Evolutionary conservation across 257 asterid genomes (phyloP).

Genomic region (Plantago ovata): DNA sequence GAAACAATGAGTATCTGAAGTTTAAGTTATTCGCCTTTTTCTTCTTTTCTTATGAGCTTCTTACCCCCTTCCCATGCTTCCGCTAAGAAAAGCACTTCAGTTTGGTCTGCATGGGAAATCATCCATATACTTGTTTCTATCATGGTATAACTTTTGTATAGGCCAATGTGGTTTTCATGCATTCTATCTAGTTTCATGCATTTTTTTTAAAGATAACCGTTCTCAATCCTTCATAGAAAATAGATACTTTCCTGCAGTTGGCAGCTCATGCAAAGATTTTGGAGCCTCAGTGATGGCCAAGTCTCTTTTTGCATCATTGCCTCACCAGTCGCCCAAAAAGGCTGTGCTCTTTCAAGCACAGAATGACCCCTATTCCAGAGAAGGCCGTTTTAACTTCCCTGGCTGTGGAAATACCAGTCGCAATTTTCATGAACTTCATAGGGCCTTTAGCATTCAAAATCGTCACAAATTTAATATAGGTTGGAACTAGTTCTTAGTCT

Average conservation of each 20-base stretch:
- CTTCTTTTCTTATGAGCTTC: too few relatives aligned
- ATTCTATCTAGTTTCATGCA: not conserved
- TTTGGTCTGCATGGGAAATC: constrained; percentile 16
- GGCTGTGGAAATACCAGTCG: constrained; percentile 51
- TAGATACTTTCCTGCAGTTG: constrained; percentile 91
- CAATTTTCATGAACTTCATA: constrained; percentile 57
- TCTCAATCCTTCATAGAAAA: constrained; percentile 48
- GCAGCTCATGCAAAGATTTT: constrained; percentile 73
- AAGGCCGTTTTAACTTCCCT: constrained; percentile 45
- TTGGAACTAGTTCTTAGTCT: constrained; percentile 39
- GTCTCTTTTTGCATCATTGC: constrained; percentile 89
- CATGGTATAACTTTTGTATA: constrained; percentile 15
- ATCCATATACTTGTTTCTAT: constrained; percentile 7
- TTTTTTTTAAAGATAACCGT: constrained; percentile 17
- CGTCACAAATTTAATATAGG: constrained; percentile 67
- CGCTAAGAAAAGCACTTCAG: constrained; percentile 4
- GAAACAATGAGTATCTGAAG: too few relatives aligned
- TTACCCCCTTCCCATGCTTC: constrained; percentile 10
- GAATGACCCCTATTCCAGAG: constrained; percentile 49
- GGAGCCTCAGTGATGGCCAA: constrained; percentile 88
- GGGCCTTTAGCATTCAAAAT: constrained; percentile 55
- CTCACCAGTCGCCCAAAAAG: constrained; percentile 48
- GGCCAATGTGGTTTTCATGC: not conserved
- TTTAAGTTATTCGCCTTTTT: too few relatives aligned
- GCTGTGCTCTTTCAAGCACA: constrained; percentile 44